These are phyloP conservation scores for Teunomyces tritomae DNA, from an alignment of 805 yeast species.

Conservation along the genomic window DNA sequence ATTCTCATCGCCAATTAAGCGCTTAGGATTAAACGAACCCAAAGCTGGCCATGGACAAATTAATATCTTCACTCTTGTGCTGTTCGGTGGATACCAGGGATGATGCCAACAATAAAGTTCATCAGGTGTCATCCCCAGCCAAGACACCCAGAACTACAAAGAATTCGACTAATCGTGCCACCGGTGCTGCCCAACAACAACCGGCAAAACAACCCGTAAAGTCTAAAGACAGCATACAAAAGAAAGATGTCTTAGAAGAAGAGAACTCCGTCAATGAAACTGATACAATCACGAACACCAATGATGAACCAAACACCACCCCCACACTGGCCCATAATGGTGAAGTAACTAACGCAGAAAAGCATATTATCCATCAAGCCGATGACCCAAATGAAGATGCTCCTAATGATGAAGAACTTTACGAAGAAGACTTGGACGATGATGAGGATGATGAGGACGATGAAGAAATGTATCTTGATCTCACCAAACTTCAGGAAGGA, in stretches of 20 bases:
- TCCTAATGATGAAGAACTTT: background rate
- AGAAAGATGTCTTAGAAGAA: constrained; percentile 32
- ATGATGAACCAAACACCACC: constrained; percentile 24
- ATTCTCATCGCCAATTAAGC: background rate
- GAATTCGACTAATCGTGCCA: background rate
- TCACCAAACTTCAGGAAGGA: constrained; percentile 66
- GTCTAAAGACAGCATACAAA: constrained; percentile 9
- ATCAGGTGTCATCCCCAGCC: constrained; percentile 10
- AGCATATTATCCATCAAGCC: background rate
- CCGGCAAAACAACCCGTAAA: constrained; percentile 4
- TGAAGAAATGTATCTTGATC: constrained; percentile 44
- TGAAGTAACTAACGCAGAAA: background rate
- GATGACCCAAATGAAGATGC: background rate
- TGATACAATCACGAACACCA: constrained; percentile 40
- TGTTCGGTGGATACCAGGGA: constrained; percentile 37
- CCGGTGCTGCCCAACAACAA: background rate
- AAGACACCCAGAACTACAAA: background rate
- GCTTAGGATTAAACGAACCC: background rate
- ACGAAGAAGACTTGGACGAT: constrained; percentile 4
- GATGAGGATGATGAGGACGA: constrained; percentile 22
- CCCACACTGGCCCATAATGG: constrained; percentile 8
- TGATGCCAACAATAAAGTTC: constrained; percentile 30
- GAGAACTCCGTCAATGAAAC: constrained; percentile 40
- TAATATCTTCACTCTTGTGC: constrained; percentile 35
- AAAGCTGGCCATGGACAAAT: constrained; percentile 22